phyloP scores from a whole-genome alignment of 2,329 filamentous ascomycete species.

The Xylariaceae sp. region DNA sequence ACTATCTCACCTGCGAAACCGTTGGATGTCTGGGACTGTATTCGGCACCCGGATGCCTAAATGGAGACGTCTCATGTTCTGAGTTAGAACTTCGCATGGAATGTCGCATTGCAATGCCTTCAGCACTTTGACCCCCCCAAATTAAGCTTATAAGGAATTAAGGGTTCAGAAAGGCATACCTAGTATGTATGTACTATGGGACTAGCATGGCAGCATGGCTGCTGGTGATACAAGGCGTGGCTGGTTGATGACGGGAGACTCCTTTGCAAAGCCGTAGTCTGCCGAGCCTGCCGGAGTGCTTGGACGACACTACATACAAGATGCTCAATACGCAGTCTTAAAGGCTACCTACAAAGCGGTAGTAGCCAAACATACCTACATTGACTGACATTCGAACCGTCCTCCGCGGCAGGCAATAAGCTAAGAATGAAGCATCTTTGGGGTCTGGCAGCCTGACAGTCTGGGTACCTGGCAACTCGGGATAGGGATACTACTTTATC shows the following conservation, averaged over 20 bases:
- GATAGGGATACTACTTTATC: constrained; percentile 2
- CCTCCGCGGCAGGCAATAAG: not conserved
- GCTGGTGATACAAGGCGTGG: no score
- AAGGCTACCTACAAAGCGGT: no score
- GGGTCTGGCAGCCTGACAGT: not conserved
- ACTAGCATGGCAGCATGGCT: not conserved
- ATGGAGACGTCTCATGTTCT: constrained; percentile 22
- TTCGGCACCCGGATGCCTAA: constrained; percentile 22
- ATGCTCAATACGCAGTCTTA: no score
- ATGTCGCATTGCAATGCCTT: constrained; percentile 5
- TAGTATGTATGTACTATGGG: not conserved
- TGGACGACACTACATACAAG: no score
- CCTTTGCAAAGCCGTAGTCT: no score
- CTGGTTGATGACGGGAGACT: not conserved
- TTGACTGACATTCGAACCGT: not conserved
- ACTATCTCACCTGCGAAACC: constrained; percentile 32
- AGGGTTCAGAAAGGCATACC: not conserved
- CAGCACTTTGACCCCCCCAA: constrained; percentile 1
- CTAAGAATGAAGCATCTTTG: not conserved
- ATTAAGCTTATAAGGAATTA: no score
- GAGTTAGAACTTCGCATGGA: constrained; percentile 12
- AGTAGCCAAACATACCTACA: no score
- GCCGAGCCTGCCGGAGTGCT: no score
- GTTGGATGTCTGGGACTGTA: constrained; percentile 27
- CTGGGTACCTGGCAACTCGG: not conserved